Evolutionary conservation across 306 rosid species (phyloP).

Genomic region (Vigna hirtella): DNA sequence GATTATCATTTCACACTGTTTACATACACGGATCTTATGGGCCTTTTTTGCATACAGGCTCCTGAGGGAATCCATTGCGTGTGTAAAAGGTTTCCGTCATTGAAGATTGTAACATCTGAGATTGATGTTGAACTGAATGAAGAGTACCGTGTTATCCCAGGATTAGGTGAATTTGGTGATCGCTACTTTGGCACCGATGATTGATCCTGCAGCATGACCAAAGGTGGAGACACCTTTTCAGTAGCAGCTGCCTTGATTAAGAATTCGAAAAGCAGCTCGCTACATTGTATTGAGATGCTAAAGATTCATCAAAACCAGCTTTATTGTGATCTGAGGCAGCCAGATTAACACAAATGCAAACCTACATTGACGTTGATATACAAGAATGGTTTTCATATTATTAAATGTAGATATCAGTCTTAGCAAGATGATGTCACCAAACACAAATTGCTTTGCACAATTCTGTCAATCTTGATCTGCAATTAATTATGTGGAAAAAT

Average conservation of each 20-base stretch:
- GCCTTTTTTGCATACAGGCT: conserved; percentile 59
- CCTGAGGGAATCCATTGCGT: conserved; percentile 99
- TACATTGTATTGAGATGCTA: conserved; percentile 18
- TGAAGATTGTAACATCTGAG: conserved; percentile 96
- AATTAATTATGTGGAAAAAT: background rate
- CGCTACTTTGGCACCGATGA: conserved; percentile 94
- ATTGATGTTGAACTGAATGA: conserved; percentile 81
- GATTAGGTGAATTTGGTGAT: conserved; percentile 95
- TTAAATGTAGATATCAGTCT: conserved; percentile 19
- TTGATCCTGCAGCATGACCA: conserved; percentile 29
- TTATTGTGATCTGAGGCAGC: conserved; percentile 26
- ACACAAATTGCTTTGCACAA: background rate
- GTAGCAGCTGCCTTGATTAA: conserved; percentile 13
- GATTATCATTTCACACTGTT: conserved; percentile 20
- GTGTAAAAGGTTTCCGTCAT: conserved; percentile 76
- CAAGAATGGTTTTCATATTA: conserved; percentile 15
- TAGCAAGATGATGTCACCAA: background rate
- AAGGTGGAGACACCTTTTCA: conserved; percentile 17
- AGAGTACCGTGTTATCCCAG: conserved; percentile 89
- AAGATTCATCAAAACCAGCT: conserved; percentile 37
- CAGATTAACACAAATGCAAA: conserved; percentile 28
- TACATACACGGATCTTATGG: background rate
- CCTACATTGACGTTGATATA: conserved; percentile 17
- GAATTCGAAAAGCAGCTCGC: conserved; percentile 38
- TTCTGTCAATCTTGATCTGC: background rate